A percentile compares a stretch with the other conserved stretches of the same genome.
phyloP scores from a whole-genome alignment of 2,329 filamentous ascomycete genomes.

The Sphaerulina vaccinii region DNA sequence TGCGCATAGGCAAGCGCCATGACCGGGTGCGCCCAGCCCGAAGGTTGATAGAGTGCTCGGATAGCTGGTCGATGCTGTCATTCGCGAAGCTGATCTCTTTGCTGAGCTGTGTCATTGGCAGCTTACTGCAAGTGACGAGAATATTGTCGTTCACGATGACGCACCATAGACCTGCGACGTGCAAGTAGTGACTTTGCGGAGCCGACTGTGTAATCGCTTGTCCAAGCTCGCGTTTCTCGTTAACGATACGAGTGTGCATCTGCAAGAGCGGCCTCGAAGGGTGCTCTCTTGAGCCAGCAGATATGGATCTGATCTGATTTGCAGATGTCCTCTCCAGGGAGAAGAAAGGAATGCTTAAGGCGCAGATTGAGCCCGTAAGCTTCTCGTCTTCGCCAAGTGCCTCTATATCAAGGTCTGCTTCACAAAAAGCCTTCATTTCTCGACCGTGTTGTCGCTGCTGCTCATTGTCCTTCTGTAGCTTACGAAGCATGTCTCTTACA shows the following conservation, averaged over 20 bases:
- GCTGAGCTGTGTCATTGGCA: constrained; percentile 2
- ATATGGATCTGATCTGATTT: constrained; percentile 1
- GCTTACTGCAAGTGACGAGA: constrained; percentile 19
- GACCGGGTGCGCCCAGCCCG: constrained; percentile 6
- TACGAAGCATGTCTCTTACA: constrained; percentile 13
- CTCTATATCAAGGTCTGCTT: constrained; percentile 14
- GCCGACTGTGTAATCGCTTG: constrained; percentile 11
- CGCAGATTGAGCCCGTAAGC: constrained; percentile 13
- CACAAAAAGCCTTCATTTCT: constrained; percentile 19
- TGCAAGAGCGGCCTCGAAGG: constrained; percentile 15
- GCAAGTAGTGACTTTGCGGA: constrained; percentile 11
- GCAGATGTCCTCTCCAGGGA: constrained; percentile 8
- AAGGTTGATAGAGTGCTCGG: not conserved
- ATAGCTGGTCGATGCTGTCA: not conserved
- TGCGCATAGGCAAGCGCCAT: constrained; percentile 6
- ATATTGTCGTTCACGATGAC: constrained; percentile 18
- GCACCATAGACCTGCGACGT: constrained; percentile 18
- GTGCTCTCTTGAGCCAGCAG: constrained; percentile 8
- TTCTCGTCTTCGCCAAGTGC: constrained; percentile 2
- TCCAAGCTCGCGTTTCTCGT: constrained; percentile 12
- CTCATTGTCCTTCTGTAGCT: constrained; percentile 17
- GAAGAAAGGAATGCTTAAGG: constrained; percentile 17
- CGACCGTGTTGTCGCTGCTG: constrained; percentile 21
- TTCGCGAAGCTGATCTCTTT: constrained; percentile 1
- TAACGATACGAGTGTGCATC: constrained; percentile 9